These are phyloP conservation scores for Exophiala phaeomuriformis DNA, from an alignment of 2,329 filamentous ascomycete genomes.

Conservation along the genomic window DNA sequence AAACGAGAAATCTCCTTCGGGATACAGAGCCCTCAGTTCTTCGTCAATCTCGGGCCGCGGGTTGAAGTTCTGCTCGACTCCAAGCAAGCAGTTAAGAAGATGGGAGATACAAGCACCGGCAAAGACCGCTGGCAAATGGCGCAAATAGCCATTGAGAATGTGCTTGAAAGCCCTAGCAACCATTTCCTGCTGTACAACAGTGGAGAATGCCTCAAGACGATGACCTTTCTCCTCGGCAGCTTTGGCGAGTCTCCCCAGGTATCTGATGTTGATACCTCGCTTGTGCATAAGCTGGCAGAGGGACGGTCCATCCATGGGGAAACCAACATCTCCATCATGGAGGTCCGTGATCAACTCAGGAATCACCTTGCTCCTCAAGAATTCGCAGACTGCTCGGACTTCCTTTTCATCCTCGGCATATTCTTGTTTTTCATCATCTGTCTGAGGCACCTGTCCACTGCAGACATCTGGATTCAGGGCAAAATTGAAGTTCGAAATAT, in stretches of 20 bases:
- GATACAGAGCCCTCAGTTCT: slow-evolving; percentile 66
- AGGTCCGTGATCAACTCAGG: slow-evolving; percentile 82
- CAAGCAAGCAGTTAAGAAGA: slow-evolving; percentile 87
- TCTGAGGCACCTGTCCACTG: slow-evolving; percentile 84
- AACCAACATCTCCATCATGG: slow-evolving; percentile 85
- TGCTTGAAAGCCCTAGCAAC: slow-evolving; percentile 95
- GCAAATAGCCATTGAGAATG: slow-evolving; percentile 69
- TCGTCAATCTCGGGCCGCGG: slow-evolving; percentile 72
- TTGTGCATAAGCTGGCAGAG: slow-evolving; percentile 85
- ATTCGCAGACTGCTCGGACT: slow-evolving; percentile 74
- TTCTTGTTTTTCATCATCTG: slow-evolving; percentile 79
- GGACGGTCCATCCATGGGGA: slow-evolving; percentile 97
- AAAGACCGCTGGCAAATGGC: slow-evolving; percentile 70
- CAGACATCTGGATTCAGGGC: slow-evolving; percentile 91
- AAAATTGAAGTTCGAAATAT: slow-evolving; percentile 80
- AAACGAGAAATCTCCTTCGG: slow-evolving; percentile 74
- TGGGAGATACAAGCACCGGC: slow-evolving; percentile 75
- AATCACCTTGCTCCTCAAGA: slow-evolving; percentile 68
- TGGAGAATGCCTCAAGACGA: slow-evolving; percentile 68
- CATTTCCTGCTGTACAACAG: slow-evolving; percentile 83
- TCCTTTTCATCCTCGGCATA: slow-evolving; percentile 78
- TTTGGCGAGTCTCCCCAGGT: slow-evolving; percentile 76
- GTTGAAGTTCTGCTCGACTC: slow-evolving; percentile 64
- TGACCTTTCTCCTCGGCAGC: slow-evolving; percentile 60
- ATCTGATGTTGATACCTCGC: slow-evolving; percentile 92